phyloP scores from a whole-genome alignment of 176 grass and related monocot genomes.

The Oryza meridionalis region DNA sequence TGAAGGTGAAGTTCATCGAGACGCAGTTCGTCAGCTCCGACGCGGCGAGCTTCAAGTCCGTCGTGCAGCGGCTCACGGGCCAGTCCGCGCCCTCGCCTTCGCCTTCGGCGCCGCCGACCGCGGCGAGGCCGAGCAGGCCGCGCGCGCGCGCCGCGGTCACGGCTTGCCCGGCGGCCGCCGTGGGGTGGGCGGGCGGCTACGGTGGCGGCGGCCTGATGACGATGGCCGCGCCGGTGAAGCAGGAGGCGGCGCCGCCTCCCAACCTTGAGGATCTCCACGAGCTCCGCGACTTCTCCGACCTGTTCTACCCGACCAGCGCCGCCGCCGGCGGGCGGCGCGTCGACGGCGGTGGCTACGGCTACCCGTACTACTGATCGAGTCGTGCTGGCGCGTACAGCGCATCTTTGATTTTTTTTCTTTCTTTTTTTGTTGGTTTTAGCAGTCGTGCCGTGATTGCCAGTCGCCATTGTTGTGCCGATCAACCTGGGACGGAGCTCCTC shows the following conservation, averaged over 20 bases:
- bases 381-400: neutral
- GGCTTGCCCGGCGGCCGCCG: neutral
- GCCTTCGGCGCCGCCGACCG: neutral
- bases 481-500: no score
- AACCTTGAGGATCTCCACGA: constrained; percentile 41
- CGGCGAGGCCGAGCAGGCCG: constrained; percentile 18
- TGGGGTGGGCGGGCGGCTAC: neutral
- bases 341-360: neutral
- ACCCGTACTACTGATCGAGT: constrained; percentile 40
- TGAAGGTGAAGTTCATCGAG: constrained; percentile 82
- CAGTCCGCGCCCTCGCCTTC: constrained; percentile 19
- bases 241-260: neutral
- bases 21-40: constrained; percentile 75
- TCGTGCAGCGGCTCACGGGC: constrained; percentile 71
- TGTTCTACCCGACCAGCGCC: constrained; percentile 29
- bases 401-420: neutral
- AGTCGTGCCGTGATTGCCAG: neutral
- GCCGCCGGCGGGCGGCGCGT: constrained; percentile 2
- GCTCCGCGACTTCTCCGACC: constrained; percentile 45
- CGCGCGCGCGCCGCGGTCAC: neutral
- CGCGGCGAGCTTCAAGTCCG: constrained; percentile 72
- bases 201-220: no score
- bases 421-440: neutral
- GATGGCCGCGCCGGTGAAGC: neutral
- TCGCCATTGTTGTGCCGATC: neutral